Percentiles rank a stretch among this genome's conserved stretches.
Conservation (phyloP, 2,329 filamentous ascomycete genomes). For the Fusarium buharicum region DNA sequence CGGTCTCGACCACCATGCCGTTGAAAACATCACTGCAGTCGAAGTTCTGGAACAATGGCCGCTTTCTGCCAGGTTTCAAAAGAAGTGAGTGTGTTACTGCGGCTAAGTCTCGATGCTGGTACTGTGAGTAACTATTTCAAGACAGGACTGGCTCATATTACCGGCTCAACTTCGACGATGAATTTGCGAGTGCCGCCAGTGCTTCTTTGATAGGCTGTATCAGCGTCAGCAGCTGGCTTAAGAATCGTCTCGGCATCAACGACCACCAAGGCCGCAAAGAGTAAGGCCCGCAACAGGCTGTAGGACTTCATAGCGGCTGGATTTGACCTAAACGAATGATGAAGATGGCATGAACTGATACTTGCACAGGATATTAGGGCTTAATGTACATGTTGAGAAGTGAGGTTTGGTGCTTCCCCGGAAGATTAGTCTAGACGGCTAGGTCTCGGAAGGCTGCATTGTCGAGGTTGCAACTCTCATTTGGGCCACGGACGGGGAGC, state of each 20-base stretch:
- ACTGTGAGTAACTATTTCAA: conserved; percentile 22
- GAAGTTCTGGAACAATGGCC: conserved; percentile 44
- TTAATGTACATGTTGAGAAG: conserved; percentile 7
- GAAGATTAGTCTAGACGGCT: conserved; percentile 38
- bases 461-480: conserved; percentile 25
- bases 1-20: conserved; percentile 50
- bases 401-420: conserved; percentile 28
- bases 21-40: conserved; percentile 52
- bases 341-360: neutral
- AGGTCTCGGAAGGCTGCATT: conserved; percentile 37
- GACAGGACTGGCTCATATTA: conserved; percentile 20
- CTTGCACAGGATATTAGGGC: neutral
- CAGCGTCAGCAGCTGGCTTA: neutral
- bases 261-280: conserved; percentile 17
- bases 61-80: conserved; percentile 23
- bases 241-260: conserved; percentile 19
- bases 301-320: conserved; percentile 31
- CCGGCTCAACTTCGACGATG: conserved; percentile 43
- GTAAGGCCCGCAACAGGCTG: conserved; percentile 25
- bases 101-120: conserved; percentile 25
- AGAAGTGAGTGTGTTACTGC: conserved; percentile 41
- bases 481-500: conserved; percentile 24
- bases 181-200: conserved; percentile 38
- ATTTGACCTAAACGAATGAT: neutral
- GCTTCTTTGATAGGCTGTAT: conserved; percentile 1